Conservation (phyloP, 176 grass and related monocot genomes). For the Aegilops sharonensis region DNA sequence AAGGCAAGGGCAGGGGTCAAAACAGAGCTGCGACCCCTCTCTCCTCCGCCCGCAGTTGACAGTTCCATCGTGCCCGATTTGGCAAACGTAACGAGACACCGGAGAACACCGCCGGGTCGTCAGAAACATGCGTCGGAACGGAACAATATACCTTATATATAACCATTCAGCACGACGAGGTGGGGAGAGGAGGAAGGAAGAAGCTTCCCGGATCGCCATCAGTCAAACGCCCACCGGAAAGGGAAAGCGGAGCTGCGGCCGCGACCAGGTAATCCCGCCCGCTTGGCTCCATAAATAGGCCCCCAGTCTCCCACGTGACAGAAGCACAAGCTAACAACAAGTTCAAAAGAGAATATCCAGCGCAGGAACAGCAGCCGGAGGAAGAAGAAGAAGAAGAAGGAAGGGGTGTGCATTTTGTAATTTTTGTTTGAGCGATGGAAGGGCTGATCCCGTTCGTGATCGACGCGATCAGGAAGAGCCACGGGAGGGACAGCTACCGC, state of each 20-base stretch:
- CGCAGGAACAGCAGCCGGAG: neutral
- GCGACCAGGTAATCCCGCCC: neutral
- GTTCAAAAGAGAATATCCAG: neutral
- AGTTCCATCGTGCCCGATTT: too few relatives aligned
- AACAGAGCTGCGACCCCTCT: too few relatives aligned
- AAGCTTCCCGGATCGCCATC: neutral
- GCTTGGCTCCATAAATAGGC: slow-evolving; percentile 10
- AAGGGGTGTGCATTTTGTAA: neutral
- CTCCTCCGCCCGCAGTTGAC: too few relatives aligned
- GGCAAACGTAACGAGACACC: too few relatives aligned
- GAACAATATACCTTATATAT: neutral
- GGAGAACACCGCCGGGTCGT: neutral
- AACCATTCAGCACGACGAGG: neutral
- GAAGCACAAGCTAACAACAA: neutral
- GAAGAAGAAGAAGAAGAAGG: neutral
- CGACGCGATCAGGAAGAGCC: slow-evolving; percentile 64
- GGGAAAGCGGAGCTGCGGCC: neutral
- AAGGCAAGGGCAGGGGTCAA: too few relatives aligned
- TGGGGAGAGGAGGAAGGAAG: neutral
- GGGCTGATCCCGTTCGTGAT: slow-evolving; percentile 88
- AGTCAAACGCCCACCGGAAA: neutral
- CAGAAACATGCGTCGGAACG: slow-evolving; percentile 29
- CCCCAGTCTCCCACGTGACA: neutral
- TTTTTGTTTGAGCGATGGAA: slow-evolving; percentile 45
- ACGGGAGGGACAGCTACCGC: slow-evolving; percentile 35